Evolutionary conservation across 352 stramenopile genomes (phyloP).

Genomic region (Pythium folliculosum): DNA sequence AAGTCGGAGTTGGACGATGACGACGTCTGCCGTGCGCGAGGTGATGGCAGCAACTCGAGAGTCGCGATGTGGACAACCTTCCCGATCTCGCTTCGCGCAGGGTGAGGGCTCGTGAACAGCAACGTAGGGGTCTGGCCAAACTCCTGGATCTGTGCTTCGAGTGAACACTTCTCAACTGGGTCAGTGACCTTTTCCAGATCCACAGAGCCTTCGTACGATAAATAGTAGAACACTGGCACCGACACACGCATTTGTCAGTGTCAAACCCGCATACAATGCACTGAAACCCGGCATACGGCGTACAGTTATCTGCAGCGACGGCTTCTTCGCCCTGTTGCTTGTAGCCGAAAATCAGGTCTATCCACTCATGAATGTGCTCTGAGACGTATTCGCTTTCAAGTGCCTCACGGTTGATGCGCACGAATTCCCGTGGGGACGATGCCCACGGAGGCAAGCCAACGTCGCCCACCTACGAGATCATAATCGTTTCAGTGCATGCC

Average conservation of each 20-base stretch:
- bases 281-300: slow-evolving; percentile 14
- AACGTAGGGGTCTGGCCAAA: slow-evolving; percentile 90
- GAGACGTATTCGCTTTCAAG: slow-evolving; percentile 81
- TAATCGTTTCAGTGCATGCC: slow-evolving; percentile 8
- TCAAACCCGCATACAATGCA: background rate
- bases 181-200: slow-evolving; percentile 88
- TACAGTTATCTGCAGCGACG: slow-evolving; percentile 79
- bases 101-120: slow-evolving; percentile 72
- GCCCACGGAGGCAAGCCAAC: slow-evolving; percentile 95
- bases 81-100: slow-evolving; percentile 58
- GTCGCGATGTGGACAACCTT: slow-evolving; percentile 57
- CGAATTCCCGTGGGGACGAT: slow-evolving; percentile 77
- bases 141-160: slow-evolving; percentile 93
- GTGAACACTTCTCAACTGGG: slow-evolving; percentile 92
- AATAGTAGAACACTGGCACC: slow-evolving; percentile 82
- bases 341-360: slow-evolving; percentile 83
- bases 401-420: slow-evolving; percentile 67
- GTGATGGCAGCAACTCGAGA: slow-evolving; percentile 44
- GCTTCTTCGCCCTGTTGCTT: slow-evolving; percentile 78
- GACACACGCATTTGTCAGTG: background rate
- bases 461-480: slow-evolving; percentile 80
- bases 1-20: slow-evolving; percentile 23
- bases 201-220: slow-evolving; percentile 87
- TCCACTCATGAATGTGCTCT: slow-evolving; percentile 76
- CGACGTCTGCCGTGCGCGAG: slow-evolving; percentile 32